Evolutionary conservation across 345 rosid species (phyloP), one percentile per base, ranked within the genome.

Genomic region (Clausena lansium): DNA sequence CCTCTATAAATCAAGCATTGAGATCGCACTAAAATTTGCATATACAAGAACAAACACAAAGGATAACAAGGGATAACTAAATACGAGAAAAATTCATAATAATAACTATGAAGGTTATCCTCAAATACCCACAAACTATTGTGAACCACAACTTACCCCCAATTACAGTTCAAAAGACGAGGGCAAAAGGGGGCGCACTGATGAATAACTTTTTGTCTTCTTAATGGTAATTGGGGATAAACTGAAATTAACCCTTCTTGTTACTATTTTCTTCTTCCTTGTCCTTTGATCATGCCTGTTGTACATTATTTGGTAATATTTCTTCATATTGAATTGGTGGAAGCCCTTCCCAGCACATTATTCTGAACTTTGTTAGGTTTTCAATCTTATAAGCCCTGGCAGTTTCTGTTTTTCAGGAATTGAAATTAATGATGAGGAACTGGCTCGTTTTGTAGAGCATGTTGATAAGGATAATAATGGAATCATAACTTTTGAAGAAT

Each of bases 401-500:
- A 81, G 83, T 81, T 81, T 75, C 82, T 80, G 78, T 77, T 76
- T 81, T 90, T 82, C 83, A 91, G 96, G 96, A 82, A 88, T 91
- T 90, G 88, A 96, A 80, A 92, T 96, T 25, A 88, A 88, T 71
- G 98, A 96, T n/a, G 90, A 88, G 80, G 94, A 96, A 76, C 93
- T 96, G 58, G 95, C 94, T 20, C 90, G 82, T 73, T 96, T 96
- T 82, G 91, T 96, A 76, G 98, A 96, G 82, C 98, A 93, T 84
- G 98, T 96, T 67, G 99, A 96, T 72, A 91, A 96, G 90, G 99
- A 92, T 84, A 96, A 92, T 39, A 90, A 94, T 76, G 99, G 99
- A 32, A 93, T 89, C 67, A 96, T 96, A 80, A 96, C 97, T 17
- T 96, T 96, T 73, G 94, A 94, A 78, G 99, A 96, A 86, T 96